Base-by-base conservation (phyloP, 805 yeast species). In the Ogataea polymorpha region DNA sequence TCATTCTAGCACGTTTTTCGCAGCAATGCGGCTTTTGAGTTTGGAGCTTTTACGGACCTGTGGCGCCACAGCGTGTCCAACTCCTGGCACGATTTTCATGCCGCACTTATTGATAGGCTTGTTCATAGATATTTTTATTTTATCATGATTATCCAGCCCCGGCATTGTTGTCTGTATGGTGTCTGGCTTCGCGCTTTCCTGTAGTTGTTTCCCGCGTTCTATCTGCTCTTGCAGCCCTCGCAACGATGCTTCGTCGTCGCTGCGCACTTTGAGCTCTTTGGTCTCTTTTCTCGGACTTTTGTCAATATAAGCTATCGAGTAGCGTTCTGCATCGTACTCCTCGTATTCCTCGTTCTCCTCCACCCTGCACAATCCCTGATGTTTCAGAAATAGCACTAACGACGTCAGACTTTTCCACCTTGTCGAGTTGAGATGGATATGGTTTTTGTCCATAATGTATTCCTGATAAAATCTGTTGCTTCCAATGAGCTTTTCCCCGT, bases 391-490 rank as follows among this genome's bases (percentile, higher is more conserved):
- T 44, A 75, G 72, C 15, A 87, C 71, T 56, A 91, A 87, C 29
- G 77, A 73, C 0, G 88, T 75, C 34, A 93, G 63, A 2, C 84
- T 75, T 3, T 72, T 61, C 87, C 95, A 93, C 44, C 71, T 71
- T 0, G 99, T 93, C 2, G 97, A 80, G 53, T 88, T 89, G 82
- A 93, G 78, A 61, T 91, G 99, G 9, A 89, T 68, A 61, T 93
- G 98, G 42, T 86, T 78, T 54, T 78, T 78, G 58, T 91, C 86
- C 45, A 75, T 73, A 42, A 93, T 91, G 56, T 83, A 83, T 58
- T 90, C 96, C 56, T 90, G 95, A 66, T 93, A 93, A 55, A 87
- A 88, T 56, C 79, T 75, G 65, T 93, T 93, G 3, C 89, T 91
- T 42, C 80, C 81, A 32, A 90, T 74, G 43, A 68, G 65, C 60